Base-by-base conservation (phyloP, 208 protist genomes). In the Leishmania gerbilli region DNA sequence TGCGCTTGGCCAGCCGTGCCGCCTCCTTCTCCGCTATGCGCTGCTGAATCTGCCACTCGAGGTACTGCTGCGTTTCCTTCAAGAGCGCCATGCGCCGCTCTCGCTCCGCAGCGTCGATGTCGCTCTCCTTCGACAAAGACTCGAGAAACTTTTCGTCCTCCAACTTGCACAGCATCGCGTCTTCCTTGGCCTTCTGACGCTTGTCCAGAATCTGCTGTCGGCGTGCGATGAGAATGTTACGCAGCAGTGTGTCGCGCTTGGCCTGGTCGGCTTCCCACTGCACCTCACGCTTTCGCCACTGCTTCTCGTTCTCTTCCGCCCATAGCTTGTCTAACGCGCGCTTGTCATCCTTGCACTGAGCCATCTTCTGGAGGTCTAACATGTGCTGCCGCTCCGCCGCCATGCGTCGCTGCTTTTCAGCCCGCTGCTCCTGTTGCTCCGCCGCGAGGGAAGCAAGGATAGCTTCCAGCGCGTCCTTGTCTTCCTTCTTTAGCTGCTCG, bases 211-310 rank as follows among this genome's bases (percentile, higher is more conserved):
- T 92, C 87, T 97, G 94, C 79, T 96, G 88, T 0, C 92, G 90
- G 56, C 94, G 94, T 3, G 84, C 87, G 42, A 92, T 91, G 56
- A 97, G 87, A 42, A 97, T 88, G 77, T 85, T 95, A 74, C 89
- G 91, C 37, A 96, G 76, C 0, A 96, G 83, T 17, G 77, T 47
- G 51, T 96, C 85, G 17, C 94, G 92, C 82, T 86, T 88, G 21
- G 85, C 76, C 85, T 91, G 85, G 3, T 96, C 90, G 24, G 88
- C 89, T 24, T 85, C 71, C 93, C 94, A 97, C 68, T 88, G 84
- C 21, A 83, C 84, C 88, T 97, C 92, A 34, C 92, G 92, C 82
- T 93, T 94, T 77, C 65, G 91, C 94, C 94, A 97, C 85, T 95
- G 82, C 78, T 90, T 89, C 58, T 91, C 86, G 81, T 90, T 96